Base-by-base conservation (phyloP, 2,329 filamentous ascomycete genomes). In the Dothistroma septosporum region DNA sequence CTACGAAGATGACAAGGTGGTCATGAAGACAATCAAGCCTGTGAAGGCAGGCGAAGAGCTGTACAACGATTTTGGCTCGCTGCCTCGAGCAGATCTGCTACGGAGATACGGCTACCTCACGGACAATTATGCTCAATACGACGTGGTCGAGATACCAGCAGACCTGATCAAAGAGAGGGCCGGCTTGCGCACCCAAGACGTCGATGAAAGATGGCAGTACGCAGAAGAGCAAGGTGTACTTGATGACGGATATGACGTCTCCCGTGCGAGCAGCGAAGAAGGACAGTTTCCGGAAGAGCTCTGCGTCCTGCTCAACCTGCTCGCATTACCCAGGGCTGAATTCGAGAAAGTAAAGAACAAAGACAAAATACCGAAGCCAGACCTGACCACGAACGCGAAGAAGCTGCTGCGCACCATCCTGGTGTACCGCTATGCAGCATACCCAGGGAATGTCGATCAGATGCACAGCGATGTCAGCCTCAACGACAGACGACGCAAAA, bases 81-180 rank as follows among this genome's bases (percentile, higher is more conserved):
- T 95, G 2, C 89, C 91, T 10, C 89, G 90, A 61, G 88, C 89
- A 0, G 92, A 97, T 70, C 79, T 96, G 8, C 81, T 96, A 11
- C 82, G 92, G 37, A 83, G 92, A 14, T 96, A 96, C 68, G 92
- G 92, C 19, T 96, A 96, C 69, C 85, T 92, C n/a, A 93, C 91
- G 0, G 77, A 84, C 31, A 87, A 87, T 65, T 92, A 96, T 68
- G 78, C 85, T 10, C 81, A 87, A 46, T 91, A 92, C 73, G 91
- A 96, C 67, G 90, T 96, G 0, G 88, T 90, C 0, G 92, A 97
- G 72, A 76, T 96, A 35, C 80, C 88, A 0, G 85, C 87, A 77
- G 77, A 80, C 0, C 69, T 85, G 9, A 79, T 93, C 22, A 75
- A 82, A 48, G 63, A 75, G 12, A 74, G 76, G 0, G 76, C 82